phyloP scores from a whole-genome alignment of 225 moss, liverwort and hornwort genomes.

The Rhytidiadelphus loreus region DNA sequence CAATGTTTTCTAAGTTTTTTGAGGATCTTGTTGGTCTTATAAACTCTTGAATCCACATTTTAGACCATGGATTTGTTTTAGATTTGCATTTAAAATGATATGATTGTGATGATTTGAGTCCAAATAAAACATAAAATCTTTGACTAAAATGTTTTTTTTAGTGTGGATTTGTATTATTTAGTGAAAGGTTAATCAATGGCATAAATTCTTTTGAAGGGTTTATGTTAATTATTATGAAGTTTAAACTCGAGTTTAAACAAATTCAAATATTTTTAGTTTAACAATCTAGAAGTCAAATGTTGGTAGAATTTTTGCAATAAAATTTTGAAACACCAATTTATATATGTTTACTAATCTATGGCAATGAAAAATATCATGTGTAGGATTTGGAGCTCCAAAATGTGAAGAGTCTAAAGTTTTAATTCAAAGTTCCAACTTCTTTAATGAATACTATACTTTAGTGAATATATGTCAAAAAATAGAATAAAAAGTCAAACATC shows the following conservation, averaged over 20 bases:
- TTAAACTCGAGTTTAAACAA: no score
- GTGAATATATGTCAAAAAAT: neutral
- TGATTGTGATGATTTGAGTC: fast-evolving
- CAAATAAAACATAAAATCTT: neutral
- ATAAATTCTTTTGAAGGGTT: no score
- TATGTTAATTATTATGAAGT: no score
- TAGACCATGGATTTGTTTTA: no score
- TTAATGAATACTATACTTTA: neutral
- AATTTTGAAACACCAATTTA: no score
- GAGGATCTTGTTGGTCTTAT: fast-evolving
- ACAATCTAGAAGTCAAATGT: no score
- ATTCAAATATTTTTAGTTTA: neutral
- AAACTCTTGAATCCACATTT: neutral
- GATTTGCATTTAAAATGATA: no score
- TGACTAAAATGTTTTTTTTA: fast-evolving
- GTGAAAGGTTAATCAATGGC: neutral
- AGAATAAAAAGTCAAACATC: neutral
- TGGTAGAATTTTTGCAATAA: no score
- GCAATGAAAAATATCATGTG: neutral
- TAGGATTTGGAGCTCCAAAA: neutral
- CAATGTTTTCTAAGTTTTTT: neutral
- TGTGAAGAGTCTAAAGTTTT: no score
- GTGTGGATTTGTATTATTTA: fast-evolving
- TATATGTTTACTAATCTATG: no score
- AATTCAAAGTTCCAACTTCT: neutral